Evolutionary conservation across 1,139 yeast species (phyloP), one percentile per base, ranked within the genome.

Genomic region (Kurtzmaniella natalensis): DNA sequence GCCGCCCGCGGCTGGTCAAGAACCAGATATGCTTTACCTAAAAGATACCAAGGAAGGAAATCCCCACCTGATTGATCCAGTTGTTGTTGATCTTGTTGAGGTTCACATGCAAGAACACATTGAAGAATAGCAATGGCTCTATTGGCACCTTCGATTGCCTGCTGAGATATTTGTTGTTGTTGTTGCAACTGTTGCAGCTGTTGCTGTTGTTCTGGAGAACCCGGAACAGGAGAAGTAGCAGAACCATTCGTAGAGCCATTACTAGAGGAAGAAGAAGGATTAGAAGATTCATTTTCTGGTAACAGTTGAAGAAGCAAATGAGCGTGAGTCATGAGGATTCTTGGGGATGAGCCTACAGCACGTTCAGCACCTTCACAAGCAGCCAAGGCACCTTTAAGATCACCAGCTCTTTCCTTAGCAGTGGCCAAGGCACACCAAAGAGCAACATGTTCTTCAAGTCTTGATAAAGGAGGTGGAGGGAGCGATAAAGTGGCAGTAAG

Each of bases 21-120:
- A 27, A 66, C 44, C 9, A 73, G 57, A 44, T 74, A 70, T 0
- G 80, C 79, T 40, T 66, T 65, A 2, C 82, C 79, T 27, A 77
- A 49, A n/a, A 77, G 57, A 40, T 72, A 74, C 72, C 76, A 72
- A 1, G 82, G 81, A 33, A 78, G 57, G 42, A 76, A 77, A 42
- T 74, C 78, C 8, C 68, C 64, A 7, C 60, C 63, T 23, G 45
- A 31, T 5, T 22, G 19, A 13, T 19, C 31, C 14, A 11, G 26
- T 8, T 23, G 26, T n/a, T n/a, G n/a, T 10, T 21, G 23, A 21
- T 21, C 23, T 21, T 11, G 11, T 17, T 17, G 29, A 7, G 29
- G 21, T 21, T 25, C 34, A 11, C 16, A 18, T 19, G 30, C 21
- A 10, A 20, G 19, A 17, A 18, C 22, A 11, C 30, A 19, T n/a